Evolutionary conservation across 805 yeast species (phyloP), one percentile per base, ranked within the genome.

Genomic region (Debaryomyces prosopidis): DNA sequence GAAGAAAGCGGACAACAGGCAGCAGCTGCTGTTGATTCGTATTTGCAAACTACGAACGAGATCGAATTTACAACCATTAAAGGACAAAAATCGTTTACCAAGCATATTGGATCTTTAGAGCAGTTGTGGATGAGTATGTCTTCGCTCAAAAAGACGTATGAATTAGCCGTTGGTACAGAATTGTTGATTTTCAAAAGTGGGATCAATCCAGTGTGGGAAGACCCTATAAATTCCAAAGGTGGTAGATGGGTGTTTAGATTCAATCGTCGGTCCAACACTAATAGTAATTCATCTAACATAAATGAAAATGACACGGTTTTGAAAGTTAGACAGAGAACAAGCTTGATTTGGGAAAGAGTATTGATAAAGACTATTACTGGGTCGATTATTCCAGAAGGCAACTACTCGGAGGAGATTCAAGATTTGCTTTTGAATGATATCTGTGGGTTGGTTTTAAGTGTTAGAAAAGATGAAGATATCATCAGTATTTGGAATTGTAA

Each of bases 151-250:
- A 62, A 60, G 33, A 60, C 76, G 1, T 59, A 59, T 40, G 71
- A 69, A 33, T 60, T 77, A 46, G 62, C 68, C 15, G 59, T 62
- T 39, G 81, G 81, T 16, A 69, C 81, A 19, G 85, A 82, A 57
- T 68, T 77, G 44, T 77, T 80, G 47, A 60, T 83, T 8, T 83
- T 83, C 65, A 80, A 81, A 51, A 65, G 74, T 27, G 85, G 84
- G 2, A 72, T 81, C 31, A 76, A 77, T 51, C 88, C 88, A 9
- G 77, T 80, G 40, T 82, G 88, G 87, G 87, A 82, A 57, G 87
- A 83, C 56, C 82, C 84, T 7, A 66, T 73, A 40, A 82, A 82
- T 57, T 63, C 75, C 48, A 66, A 70, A 42, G 87, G 87, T 31
- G 87, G 88, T 2, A 66, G 85, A 52, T 82, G 85, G 85, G 73